Conservation (phyloP, 805 yeast genomes). For the Blastobotrys americana region DNA sequence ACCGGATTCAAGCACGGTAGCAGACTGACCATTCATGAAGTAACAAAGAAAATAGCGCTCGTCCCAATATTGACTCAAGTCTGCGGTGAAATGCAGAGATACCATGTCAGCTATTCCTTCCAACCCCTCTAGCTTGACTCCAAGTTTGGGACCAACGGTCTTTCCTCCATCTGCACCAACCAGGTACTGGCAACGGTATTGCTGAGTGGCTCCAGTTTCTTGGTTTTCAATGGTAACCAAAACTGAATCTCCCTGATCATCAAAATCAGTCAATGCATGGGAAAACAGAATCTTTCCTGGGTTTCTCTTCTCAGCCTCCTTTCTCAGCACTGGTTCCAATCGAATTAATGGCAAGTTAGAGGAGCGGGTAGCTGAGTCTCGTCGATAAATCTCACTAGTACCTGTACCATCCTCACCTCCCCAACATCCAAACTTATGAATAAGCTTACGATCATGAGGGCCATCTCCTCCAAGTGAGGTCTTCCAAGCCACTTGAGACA, state of each 20-base stretch:
- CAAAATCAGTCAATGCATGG: not conserved
- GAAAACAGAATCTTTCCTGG: not conserved
- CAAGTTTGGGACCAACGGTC: not conserved
- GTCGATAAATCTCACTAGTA: not conserved
- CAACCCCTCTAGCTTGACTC: not conserved
- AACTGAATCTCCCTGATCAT: not conserved
- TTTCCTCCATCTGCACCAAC: not conserved
- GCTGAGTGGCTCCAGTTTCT: not conserved
- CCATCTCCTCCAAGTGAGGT: not conserved
- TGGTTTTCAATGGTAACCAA: not conserved
- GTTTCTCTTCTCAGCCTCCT: not conserved
- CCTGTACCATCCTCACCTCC: not conserved
- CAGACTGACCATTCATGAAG: not conserved
- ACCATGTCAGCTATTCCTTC: not conserved
- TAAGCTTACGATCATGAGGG: not conserved
- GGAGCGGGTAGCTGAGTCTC: not conserved
- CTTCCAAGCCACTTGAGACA: not conserved
- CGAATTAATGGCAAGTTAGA: not conserved
- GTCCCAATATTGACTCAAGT: not conserved
- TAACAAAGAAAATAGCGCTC: not conserved
- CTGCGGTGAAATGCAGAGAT: not conserved
- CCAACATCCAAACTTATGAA: not conserved
- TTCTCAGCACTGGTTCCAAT: not conserved
- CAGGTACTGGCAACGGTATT: not conserved
- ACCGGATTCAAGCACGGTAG: not conserved